These are phyloP conservation scores for Neonectria neomacrospora DNA, from an alignment of 2,329 filamentous ascomycete genomes.

Conservation along the genomic window DNA sequence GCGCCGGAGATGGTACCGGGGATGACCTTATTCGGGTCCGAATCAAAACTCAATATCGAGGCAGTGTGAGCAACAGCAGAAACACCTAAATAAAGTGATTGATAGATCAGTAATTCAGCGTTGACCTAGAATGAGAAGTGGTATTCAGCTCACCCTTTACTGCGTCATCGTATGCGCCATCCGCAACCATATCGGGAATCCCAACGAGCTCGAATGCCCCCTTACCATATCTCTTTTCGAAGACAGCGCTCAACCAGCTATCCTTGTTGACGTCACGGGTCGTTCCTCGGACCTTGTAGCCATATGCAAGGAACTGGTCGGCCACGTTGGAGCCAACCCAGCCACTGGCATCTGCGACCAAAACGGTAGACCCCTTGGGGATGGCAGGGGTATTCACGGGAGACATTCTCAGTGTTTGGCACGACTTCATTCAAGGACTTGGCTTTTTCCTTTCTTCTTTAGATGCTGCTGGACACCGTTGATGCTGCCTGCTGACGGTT, in stretches of 20 bases:
- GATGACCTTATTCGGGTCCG: constrained; percentile 53
- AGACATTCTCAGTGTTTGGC: not conserved
- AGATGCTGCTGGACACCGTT: too few relatives aligned
- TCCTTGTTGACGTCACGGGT: constrained; percentile 49
- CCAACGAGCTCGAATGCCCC: constrained; percentile 47
- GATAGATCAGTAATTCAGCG: not conserved
- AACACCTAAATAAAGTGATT: constrained; percentile 16
- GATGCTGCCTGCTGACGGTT: not conserved
- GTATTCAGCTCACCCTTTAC: constrained; percentile 34
- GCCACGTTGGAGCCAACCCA: constrained; percentile 53
- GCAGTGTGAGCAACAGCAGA: constrained; percentile 53
- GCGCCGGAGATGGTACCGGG: constrained; percentile 45
- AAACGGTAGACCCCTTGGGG: constrained; percentile 44
- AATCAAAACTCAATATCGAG: constrained; percentile 45
- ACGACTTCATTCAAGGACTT: not conserved
- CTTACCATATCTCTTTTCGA: constrained; percentile 46
- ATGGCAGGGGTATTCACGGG: not conserved
- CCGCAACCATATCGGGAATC: constrained; percentile 47
- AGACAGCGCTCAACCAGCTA: constrained; percentile 43
- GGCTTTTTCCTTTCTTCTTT: not conserved
- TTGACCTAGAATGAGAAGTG: too few relatives aligned
- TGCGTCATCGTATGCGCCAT: constrained; percentile 40
- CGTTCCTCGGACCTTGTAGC: constrained; percentile 56
- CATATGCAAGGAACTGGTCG: constrained; percentile 49
- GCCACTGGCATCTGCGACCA: constrained; percentile 55